phyloP scores from a whole-genome alignment of 2,329 filamentous ascomycete genomes.

The Amylocarpus encephaloides region DNA sequence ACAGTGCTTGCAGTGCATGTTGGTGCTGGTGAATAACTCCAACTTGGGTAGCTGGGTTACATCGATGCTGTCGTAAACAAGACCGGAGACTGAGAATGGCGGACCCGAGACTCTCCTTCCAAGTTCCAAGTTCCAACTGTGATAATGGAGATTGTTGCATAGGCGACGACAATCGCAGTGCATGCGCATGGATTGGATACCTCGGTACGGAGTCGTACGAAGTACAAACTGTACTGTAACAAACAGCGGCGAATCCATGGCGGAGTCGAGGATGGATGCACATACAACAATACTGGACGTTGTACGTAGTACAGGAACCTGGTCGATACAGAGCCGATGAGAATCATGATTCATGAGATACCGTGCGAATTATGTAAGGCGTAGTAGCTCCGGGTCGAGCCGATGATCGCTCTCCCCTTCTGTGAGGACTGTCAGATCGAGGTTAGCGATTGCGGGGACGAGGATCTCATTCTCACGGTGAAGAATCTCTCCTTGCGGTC shows the following conservation, averaged over 20 bases:
- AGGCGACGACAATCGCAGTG: conserved; percentile 1
- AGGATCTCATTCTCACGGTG: background rate
- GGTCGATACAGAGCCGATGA: background rate
- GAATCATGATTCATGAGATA: background rate
- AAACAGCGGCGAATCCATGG: no score
- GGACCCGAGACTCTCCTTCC: background rate
- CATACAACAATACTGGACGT: no score
- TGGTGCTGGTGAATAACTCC: conserved; percentile 9
- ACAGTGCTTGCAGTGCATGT: conserved; percentile 13
- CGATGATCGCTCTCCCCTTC: background rate
- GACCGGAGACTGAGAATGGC: background rate
- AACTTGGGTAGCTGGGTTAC: background rate
- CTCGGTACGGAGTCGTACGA: no score
- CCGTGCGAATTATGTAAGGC: background rate
- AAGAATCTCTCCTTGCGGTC: background rate
- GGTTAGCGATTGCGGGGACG: background rate
- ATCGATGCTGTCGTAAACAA: background rate
- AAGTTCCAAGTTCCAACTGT: no score
- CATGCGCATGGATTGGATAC: background rate
- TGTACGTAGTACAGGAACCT: background rate
- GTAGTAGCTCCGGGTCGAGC: conserved; percentile 1
- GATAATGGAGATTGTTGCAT: background rate
- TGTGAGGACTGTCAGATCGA: background rate
- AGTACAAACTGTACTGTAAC: no score
- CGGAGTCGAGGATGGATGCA: no score